These are phyloP conservation scores for Penstemon eatonii DNA, from an alignment of 257 asterid genomes.

Conservation along the genomic window DNA sequence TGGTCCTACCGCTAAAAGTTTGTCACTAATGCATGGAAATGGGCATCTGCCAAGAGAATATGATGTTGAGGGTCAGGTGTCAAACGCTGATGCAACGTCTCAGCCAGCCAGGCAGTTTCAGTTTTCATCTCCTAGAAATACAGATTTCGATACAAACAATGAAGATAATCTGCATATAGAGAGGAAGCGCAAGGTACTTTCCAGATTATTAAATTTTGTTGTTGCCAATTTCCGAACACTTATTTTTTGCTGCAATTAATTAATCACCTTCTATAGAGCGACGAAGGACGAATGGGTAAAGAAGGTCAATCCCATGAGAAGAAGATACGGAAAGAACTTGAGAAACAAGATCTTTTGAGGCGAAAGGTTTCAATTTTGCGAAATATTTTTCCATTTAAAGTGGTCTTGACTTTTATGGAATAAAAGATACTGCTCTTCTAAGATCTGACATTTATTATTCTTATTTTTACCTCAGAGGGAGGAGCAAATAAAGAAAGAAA, in stretches of 20 bases:
- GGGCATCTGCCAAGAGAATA: conserved; percentile 66
- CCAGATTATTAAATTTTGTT: conserved; percentile 20
- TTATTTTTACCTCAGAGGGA: conserved; percentile 58
- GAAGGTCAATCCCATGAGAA: conserved; percentile 80
- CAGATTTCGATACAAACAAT: conserved; percentile 31
- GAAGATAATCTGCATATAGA: conserved; percentile 40
- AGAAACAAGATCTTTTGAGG: conserved; percentile 76
- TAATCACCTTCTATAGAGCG: conserved; percentile 47
- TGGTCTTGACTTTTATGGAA: neutral
- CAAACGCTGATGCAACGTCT: conserved; percentile 37
- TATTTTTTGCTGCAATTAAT: conserved; percentile 18
- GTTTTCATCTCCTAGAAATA: conserved; percentile 37
- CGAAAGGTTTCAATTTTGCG: conserved; percentile 57
- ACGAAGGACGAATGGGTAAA: conserved; percentile 65
- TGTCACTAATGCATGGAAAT: conserved; percentile 52
- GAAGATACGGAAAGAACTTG: conserved; percentile 77
- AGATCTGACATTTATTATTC: conserved; percentile 24
- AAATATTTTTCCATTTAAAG: conserved; percentile 12
- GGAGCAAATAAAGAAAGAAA: conserved; percentile 89
- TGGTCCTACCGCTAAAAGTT: conserved; percentile 45
- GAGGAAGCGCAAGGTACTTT: conserved; percentile 68
- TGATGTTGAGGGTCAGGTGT: conserved; percentile 58
- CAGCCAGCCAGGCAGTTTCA: conserved; percentile 38
- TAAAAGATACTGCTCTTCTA: conserved; percentile 20
- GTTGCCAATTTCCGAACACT: conserved; percentile 8